Percentiles rank a stretch among this genome's conserved stretches.
Conservation (phyloP, 352 stramenopile species). For the Globisporangium splendens region DNA sequence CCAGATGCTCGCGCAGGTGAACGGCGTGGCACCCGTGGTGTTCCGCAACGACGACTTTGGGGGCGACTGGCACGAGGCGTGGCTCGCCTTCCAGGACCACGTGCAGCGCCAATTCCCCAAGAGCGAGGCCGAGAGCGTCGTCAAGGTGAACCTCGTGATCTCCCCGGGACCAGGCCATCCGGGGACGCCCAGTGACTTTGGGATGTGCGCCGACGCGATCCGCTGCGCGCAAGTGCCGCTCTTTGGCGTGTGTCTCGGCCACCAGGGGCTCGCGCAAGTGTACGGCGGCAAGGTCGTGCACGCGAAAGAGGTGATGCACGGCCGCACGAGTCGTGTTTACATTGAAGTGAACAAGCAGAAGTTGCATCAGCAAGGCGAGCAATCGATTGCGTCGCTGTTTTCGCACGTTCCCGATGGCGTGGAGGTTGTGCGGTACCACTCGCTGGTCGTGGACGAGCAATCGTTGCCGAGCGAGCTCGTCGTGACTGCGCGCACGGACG, state of each 20-base stretch:
- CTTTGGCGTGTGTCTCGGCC: conserved; percentile 95
- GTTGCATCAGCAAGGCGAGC: background rate
- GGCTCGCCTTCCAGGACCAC: conserved; percentile 44
- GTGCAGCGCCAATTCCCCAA: conserved; percentile 18
- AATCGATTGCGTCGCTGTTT: conserved; percentile 36
- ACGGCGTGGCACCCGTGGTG: conserved; percentile 83
- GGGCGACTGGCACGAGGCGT: conserved; percentile 61
- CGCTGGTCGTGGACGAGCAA: conserved; percentile 77
- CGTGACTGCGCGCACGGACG: conserved; percentile 64
- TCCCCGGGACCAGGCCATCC: conserved; percentile 92
- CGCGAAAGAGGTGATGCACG: conserved; percentile 92
- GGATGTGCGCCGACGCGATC: conserved; percentile 84
- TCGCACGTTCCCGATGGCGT: conserved; percentile 60
- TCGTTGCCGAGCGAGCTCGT: conserved; percentile 42
- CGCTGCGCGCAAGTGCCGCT: conserved; percentile 69
- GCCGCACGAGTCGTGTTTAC: conserved; percentile 79
- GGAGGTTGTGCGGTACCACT: conserved; percentile 96
- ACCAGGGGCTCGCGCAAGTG: conserved; percentile 91
- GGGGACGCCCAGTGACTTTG: conserved; percentile 72
- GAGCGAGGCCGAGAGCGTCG: conserved; percentile 10
- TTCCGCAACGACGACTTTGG: conserved; percentile 91
- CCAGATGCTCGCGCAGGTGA: conserved; percentile 93
- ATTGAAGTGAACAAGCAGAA: conserved; percentile 20
- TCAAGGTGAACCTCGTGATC: conserved; percentile 83
- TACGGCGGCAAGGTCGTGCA: conserved; percentile 84